Percentiles rank a stretch among this genome's conserved stretches.
These are phyloP conservation scores for Diaporthe sp. DNA, from an alignment of 2,329 filamentous ascomycete species.

Conservation along the genomic window DNA sequence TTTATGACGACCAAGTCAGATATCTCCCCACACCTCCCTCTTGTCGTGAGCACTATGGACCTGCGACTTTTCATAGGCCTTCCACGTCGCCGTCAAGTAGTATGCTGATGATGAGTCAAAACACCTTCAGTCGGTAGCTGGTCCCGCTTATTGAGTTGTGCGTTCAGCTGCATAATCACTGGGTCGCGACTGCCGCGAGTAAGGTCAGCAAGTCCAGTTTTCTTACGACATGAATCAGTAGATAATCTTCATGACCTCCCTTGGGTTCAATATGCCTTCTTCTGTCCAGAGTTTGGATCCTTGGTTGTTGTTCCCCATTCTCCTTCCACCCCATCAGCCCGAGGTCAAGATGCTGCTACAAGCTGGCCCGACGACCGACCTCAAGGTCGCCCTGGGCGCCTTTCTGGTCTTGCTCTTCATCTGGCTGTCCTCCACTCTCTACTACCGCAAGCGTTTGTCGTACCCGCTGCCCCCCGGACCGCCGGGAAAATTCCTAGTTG, in stretches of 20 bases:
- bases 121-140: slow-evolving; percentile 26
- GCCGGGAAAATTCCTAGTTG: slow-evolving; percentile 48
- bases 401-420: slow-evolving; percentile 28
- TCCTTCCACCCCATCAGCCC: neutral
- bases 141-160: slow-evolving; percentile 42
- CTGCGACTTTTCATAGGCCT: slow-evolving; percentile 37
- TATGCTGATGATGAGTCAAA: slow-evolving; percentile 39
- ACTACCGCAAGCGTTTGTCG: slow-evolving; percentile 13
- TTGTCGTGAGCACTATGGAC: slow-evolving; percentile 35
- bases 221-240: slow-evolving; percentile 40
- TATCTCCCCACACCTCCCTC: slow-evolving; percentile 38
- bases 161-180: slow-evolving; percentile 39
- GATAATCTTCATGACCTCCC: slow-evolving; percentile 25
- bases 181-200: slow-evolving; percentile 38
- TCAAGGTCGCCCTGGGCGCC: slow-evolving; percentile 31
- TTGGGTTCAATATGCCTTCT: slow-evolving; percentile 29
- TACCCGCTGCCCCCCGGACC: slow-evolving; percentile 50
- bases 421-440: slow-evolving; percentile 23
- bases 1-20: slow-evolving; percentile 39
- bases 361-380: slow-evolving; percentile 20
- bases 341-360: slow-evolving; percentile 38
- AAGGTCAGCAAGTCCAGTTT: slow-evolving; percentile 37
- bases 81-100: slow-evolving; percentile 34
- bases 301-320: slow-evolving; percentile 23
- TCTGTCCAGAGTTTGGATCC: slow-evolving; percentile 8